Percentiles rank a stretch among this genome's conserved stretches.
phyloP scores from a whole-genome alignment of 805 yeast species.

The Diddensiella transvaalensis region DNA sequence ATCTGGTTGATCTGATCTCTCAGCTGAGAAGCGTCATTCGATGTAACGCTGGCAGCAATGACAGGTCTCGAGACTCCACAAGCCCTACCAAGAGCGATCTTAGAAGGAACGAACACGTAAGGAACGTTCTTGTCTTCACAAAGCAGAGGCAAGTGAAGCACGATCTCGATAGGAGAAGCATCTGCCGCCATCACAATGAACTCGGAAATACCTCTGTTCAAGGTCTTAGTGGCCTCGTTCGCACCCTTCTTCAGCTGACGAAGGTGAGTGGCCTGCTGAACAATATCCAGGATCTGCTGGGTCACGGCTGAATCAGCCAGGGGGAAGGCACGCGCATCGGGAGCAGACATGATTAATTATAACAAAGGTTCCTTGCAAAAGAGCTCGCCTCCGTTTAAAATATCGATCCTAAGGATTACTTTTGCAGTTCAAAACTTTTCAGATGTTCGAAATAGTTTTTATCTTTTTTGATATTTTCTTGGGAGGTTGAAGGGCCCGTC shows the following conservation, averaged over 20 bases:
- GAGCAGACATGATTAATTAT: constrained; percentile 61
- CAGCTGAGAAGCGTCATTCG: constrained; percentile 97
- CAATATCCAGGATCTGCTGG: constrained; percentile 96
- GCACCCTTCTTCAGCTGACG: constrained; percentile 99
- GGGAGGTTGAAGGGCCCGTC: neutral
- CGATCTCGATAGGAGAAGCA: constrained; percentile 98
- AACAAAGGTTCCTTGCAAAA: constrained; percentile 35
- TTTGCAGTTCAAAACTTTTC: neutral
- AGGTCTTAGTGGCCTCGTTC: constrained; percentile 97
- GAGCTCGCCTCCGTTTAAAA: constrained; percentile 32
- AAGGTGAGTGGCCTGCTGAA: constrained; percentile 95
- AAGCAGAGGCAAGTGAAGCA: constrained; percentile 92
- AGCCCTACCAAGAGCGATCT: constrained; percentile 98
- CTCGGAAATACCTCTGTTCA: constrained; percentile 99
- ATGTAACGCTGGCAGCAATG: constrained; percentile 96
- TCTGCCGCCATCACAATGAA: constrained; percentile 99
- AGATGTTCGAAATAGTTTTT: constrained; percentile 1
- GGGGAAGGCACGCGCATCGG: constrained; percentile 99
- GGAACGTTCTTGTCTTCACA: constrained; percentile 99
- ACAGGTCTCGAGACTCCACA: constrained; percentile 99
- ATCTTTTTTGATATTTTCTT: neutral
- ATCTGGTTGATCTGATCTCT: constrained; percentile 95
- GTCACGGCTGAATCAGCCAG: constrained; percentile 93
- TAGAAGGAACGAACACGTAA: constrained; percentile 97
- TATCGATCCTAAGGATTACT: neutral